Base-by-base conservation (phyloP, 768 basidiomycete genomes). In the Mycena latifolia region DNA sequence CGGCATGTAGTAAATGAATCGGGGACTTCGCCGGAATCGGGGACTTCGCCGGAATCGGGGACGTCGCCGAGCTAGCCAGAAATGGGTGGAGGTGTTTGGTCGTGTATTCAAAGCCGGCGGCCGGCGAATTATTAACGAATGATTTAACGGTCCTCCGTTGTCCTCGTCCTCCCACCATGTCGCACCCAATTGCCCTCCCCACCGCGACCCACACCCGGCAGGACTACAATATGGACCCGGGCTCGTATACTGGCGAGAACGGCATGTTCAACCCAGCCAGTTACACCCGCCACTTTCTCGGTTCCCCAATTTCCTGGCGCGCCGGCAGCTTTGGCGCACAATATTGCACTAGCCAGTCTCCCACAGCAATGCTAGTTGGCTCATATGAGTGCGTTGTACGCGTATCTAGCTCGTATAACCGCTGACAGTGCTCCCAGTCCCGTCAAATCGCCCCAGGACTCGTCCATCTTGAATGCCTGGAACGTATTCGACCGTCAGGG, bases 231-330 rank as follows among this genome's bases (percentile, higher is more conserved):
- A 85, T 84, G 75, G 76, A 80, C 66, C 77, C 78, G 22, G 85
- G 86, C 71, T 89, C 88, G 0, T 88, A 85, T 73, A 77, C 79
- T 0, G 81, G 78, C 68, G 78, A 77, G 31, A 78, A 80, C 31
- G 83, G 81, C 60, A 75, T 78, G 5, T 89, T 91, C 77, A 90
- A 89, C 72, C 83, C 89, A 20, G 85, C 88, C 5, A 88, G 88
- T 0, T 92, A 89, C 79, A 86, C 88, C 31, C 80, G 89, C 35
- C 85, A 89, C 70, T 89, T 91, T 74, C 81, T 92, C 9, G 89
- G 90, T 58, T 92, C 91, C 0, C 91, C 92, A 47, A 80, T 90
- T 55, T 92, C 92, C 5, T 93, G 89, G 86, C 84, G 88, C 7
- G 81, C 85, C 0, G 87, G 87, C 35, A 91, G 90, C 0, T 92